Base-by-base conservation (phyloP, 257 asterid genomes). In the Asclepias syriaca region DNA sequence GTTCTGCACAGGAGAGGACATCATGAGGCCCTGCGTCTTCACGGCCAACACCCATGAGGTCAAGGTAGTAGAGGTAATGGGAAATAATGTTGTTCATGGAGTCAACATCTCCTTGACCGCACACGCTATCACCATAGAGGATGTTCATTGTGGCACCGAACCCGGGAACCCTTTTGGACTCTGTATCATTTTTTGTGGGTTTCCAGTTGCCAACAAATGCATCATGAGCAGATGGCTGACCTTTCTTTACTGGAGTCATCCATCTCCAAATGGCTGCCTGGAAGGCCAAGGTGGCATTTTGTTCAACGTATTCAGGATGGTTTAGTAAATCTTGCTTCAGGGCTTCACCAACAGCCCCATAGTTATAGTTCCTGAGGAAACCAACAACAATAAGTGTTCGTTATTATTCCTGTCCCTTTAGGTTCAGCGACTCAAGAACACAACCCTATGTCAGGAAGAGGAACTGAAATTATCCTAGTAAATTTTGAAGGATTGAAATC, bases 261-360 rank as follows among this genome's bases (percentile, higher is more conserved):
- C 99, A 94, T 77, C 75, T 68, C 85, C 81, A 86, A 0, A 94
- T 94, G 18, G 97, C 96, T 19, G 95, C 88, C 71, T 84, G 90
- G 88, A 89, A 94, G 18, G 97, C 97, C 58, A 91, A 74, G 53
- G 99, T 94, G 7, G 99, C 97, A 27, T 94, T 94, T 73, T 94
- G 96, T 73, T 94, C 99, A 11, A 94, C 71, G 87, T 88, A 86
- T 71, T 94, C 98, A 0, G 97, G 99, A 80, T 94, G 99, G 88
- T 77, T 86, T 87, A 91, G 66, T 79, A 94, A 63, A 73, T 94
- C 99, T 37, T 65, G 78, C 82, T 89, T 87, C 0, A 94, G 71
- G 78, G 81, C 95, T 74, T 87, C 87, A 13, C 97, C 99, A 15
- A 76, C 68, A 27, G 59, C 69, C 37, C 93, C 93, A 22, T 94